Conservation (phyloP, 2,329 filamentous ascomycete genomes). For the Fusarium camptoceras region DNA sequence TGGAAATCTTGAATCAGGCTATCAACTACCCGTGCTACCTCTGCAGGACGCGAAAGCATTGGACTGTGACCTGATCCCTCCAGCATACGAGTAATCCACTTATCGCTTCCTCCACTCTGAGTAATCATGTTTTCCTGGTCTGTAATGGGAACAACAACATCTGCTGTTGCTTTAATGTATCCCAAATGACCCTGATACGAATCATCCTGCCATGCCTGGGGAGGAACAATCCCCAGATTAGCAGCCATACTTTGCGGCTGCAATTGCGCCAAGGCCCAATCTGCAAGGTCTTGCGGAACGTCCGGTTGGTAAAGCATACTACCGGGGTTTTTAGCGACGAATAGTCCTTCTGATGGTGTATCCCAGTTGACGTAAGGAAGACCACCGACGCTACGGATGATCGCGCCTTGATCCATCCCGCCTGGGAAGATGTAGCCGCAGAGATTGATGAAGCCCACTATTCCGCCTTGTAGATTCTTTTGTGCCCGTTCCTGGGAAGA, state of each 20-base stretch:
- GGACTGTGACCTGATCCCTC: neutral
- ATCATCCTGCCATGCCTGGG: neutral
- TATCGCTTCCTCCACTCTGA: neutral
- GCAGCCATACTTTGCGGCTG: neutral
- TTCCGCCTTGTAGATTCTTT: rapidly evolving
- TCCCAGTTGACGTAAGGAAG: neutral
- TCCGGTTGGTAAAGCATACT: neutral
- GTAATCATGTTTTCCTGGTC: neutral
- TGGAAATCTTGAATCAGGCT: neutral
- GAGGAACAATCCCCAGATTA: neutral
- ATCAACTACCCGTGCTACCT: neutral
- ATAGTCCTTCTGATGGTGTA: neutral
- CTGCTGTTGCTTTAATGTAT: neutral
- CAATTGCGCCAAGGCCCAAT: rapidly evolving
- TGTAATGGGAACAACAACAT: neutral
- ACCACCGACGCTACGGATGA: neutral
- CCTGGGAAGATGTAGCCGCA: neutral
- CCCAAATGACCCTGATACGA: neutral
- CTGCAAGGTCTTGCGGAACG: neutral
- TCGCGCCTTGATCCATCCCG: neutral
- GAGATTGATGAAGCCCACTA: neutral
- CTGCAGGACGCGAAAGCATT: rapidly evolving
- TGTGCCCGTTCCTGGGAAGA: neutral
- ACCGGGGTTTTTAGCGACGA: neutral
- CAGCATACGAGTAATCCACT: neutral